Evolutionary conservation across 768 basidiomycete species (phyloP).

Genomic region (Cystofilobasidium bisporidii): DNA sequence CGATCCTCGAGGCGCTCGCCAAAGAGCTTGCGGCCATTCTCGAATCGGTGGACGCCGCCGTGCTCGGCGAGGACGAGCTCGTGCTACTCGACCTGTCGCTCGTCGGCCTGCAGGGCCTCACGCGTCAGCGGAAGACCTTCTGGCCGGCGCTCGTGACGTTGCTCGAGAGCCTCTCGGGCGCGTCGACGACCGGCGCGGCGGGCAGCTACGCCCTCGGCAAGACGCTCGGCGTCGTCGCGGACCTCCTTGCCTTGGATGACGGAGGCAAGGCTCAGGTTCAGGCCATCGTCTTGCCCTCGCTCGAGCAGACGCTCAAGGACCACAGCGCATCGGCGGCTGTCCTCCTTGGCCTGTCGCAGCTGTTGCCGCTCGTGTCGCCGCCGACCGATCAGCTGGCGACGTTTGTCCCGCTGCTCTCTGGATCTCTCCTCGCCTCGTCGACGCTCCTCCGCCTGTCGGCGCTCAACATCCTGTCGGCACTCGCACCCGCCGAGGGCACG

Average conservation of each 20-base stretch:
- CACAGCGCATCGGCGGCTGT: neutral
- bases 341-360: neutral
- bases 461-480: constrained; percentile 42
- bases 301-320: neutral
- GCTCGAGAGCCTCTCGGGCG: neutral
- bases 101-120: neutral
- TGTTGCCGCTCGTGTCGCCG: neutral
- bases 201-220: neutral
- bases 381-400: neutral
- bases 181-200: neutral
- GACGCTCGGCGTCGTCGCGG: neutral
- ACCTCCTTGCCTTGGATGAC: neutral
- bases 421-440: constrained; percentile 62
- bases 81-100: neutral
- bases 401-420: constrained; percentile 41
- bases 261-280: neutral
- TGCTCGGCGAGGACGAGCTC: neutral
- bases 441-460: constrained; percentile 54
- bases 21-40: constrained; percentile 6
- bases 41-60: neutral
- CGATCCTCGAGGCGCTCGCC: constrained; percentile 19
- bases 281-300: neutral
- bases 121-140: neutral
- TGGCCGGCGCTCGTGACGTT: neutral
- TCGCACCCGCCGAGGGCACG: constrained; percentile 1